A percentile compares a stretch with the other conserved stretches of the same genome.
These are phyloP conservation scores for Arthrinium puccinioides DNA, from an alignment of 2,329 filamentous ascomycete genomes.

Conservation along the genomic window DNA sequence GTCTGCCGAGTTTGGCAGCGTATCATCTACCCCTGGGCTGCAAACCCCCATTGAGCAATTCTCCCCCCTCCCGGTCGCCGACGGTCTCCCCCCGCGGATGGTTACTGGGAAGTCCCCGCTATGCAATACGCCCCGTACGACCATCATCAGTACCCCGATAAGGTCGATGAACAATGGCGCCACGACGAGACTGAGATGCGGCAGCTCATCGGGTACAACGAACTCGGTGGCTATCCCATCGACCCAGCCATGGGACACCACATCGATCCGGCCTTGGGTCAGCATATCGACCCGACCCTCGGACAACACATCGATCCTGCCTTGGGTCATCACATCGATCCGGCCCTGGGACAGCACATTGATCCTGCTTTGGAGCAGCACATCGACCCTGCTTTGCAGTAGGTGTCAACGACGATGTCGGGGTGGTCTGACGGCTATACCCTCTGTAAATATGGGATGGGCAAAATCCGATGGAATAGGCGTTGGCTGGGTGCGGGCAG, in stretches of 20 bases:
- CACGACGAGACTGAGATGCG: constrained; percentile 37
- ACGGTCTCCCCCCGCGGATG: not conserved
- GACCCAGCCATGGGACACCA: constrained; percentile 14
- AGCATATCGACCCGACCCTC: not conserved
- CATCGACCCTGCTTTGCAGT: no score
- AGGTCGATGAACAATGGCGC: constrained; percentile 32
- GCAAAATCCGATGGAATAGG: not conserved
- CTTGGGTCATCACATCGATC: not conserved
- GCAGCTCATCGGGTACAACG: constrained; percentile 20
- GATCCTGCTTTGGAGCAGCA: not conserved
- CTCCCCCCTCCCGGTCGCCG: no score
- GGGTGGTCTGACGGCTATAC: no score
- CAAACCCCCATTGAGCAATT: no score
- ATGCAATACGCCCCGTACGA: not conserved
- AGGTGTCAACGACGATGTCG: no score
- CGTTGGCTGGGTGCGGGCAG: not conserved
- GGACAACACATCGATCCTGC: not conserved
- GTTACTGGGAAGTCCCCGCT: constrained; percentile 4
- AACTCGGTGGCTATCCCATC: constrained; percentile 14
- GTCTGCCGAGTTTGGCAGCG: no score
- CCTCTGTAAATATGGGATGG: no score
- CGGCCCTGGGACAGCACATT: no score
- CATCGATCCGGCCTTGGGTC: not conserved
- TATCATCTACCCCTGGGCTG: no score
- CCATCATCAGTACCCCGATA: constrained; percentile 21